Base-by-base conservation (phyloP, 345 rosid species). In the Pistacia vera region DNA sequence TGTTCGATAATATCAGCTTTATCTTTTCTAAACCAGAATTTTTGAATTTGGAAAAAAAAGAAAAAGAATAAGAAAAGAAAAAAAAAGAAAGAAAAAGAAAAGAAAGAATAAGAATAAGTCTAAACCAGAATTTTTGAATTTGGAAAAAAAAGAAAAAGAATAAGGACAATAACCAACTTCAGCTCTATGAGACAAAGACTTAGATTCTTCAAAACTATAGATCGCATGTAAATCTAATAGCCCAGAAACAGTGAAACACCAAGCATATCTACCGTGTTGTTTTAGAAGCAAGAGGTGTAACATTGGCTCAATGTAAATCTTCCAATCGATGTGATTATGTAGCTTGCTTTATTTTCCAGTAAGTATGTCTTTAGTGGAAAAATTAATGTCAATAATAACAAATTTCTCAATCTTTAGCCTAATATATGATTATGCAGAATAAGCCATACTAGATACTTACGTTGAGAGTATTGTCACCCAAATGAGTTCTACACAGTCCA, bases 391-490 rank as follows among this genome's bases (percentile, higher is more conserved):
- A 8, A 2, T 20, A 36, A 5, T n/a, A 8, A 51, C 18, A 33
- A 8, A 36, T 14, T 10, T 20, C 36, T 54, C 58, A 51, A 25
- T 48, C 20, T 61, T 71, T 54, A 68, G 55, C 33, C 14, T 33
- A 64, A 8, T 10, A 58, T 9, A 35, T 36, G 41, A 67, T 46
- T 35, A 70, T 51, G 44, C 20, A 13, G 33, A 38, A 73, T 30
- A 74, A 56, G n/a, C 4, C 8, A 10, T 9, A 36, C 25, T 4
- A 60, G 35, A 63, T 35, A 88, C 97, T 89, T 81, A 92, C 99
- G 99, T 95, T 17, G 99, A 93, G 64, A 95, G 95, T 82, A 96
- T 96, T 61, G 97, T 96, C 82, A 96, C 99, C 99, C 99, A 96
- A 71, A 96, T 83, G 72, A 96, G 98, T 83, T 96, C 99, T 3